These are phyloP conservation scores for Cercophora scortea DNA, from an alignment of 495 filamentous ascomycete species.

Conservation along the genomic window DNA sequence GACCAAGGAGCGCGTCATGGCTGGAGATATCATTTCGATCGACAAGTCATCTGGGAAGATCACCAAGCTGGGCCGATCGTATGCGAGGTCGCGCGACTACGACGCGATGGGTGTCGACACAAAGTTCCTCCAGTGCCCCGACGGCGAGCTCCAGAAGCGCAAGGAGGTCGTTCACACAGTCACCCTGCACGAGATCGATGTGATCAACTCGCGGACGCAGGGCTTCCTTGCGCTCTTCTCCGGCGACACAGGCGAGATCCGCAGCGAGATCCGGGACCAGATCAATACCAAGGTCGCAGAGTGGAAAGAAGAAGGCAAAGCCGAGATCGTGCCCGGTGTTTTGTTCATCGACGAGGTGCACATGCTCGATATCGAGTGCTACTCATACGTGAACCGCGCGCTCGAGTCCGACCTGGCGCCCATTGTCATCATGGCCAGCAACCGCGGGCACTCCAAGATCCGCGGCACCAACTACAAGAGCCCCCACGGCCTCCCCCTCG, in stretches of 20 bases:
- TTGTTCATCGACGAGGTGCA: conserved; percentile 99
- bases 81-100: conserved; percentile 90
- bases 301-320: conserved; percentile 99
- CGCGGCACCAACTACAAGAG: conserved; percentile 86
- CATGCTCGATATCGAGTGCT: conserved; percentile 99
- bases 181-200: conserved; percentile 95
- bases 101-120: conserved; percentile 99
- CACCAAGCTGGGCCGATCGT: conserved; percentile 89
- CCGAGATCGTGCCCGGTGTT: conserved; percentile 93
- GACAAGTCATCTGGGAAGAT: conserved; percentile 98
- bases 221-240: conserved; percentile 95
- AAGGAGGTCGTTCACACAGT: conserved; percentile 97
- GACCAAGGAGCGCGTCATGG: conserved; percentile 97
- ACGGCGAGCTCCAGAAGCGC: conserved; percentile 94
- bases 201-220: conserved; percentile 96
- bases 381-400: conserved; percentile 95
- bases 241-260: conserved; percentile 95
- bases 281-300: conserved; percentile 98
- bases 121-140: conserved; percentile 97
- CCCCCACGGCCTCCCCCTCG: conserved; percentile 87
- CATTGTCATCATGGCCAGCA: conserved; percentile 99
- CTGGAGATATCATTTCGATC: conserved; percentile 95
- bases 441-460: conserved; percentile 85
- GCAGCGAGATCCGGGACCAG: conserved; percentile 93
- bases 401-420: conserved; percentile 89